These are phyloP conservation scores for Sporobolomyces roseus DNA, from an alignment of 768 basidiomycete genomes.

Conservation along the genomic window DNA sequence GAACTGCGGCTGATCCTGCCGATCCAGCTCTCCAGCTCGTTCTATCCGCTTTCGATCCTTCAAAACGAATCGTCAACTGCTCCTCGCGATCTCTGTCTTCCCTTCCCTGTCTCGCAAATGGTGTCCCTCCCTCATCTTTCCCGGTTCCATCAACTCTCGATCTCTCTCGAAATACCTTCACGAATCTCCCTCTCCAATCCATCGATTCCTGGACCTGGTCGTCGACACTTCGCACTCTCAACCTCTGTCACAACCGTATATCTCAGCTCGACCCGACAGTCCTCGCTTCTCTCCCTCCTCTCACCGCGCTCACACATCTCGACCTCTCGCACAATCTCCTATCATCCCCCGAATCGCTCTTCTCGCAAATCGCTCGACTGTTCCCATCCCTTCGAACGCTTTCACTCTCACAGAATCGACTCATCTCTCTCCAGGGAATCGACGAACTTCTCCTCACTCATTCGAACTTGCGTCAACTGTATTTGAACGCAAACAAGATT, in stretches of 20 bases:
- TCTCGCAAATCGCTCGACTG: background rate
- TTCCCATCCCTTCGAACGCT: slow-evolving; percentile 7
- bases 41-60: background rate
- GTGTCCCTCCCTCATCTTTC: background rate
- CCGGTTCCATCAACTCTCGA: background rate
- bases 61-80: background rate
- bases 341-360: background rate
- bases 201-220: slow-evolving; percentile 20
- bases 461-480: slow-evolving; percentile 2
- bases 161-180: slow-evolving; percentile 19
- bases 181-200: background rate
- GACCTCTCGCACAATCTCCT: slow-evolving; percentile 24
- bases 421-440: slow-evolving; percentile 24
- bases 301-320: slow-evolving; percentile 9
- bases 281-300: background rate
- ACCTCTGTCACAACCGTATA: slow-evolving; percentile 13
- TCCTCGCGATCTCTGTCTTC: slow-evolving; percentile 6
- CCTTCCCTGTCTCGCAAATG: slow-evolving; percentile 7
- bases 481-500: slow-evolving; percentile 25
- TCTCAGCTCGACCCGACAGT: background rate
- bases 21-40: slow-evolving; percentile 15
- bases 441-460: background rate
- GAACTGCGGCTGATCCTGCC: background rate
- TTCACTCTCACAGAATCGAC: slow-evolving; percentile 22
- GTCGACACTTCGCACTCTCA: slow-evolving; percentile 6